These are phyloP conservation scores for Fomitopsis pulvina DNA, from an alignment of 768 basidiomycete species.

Conservation along the genomic window DNA sequence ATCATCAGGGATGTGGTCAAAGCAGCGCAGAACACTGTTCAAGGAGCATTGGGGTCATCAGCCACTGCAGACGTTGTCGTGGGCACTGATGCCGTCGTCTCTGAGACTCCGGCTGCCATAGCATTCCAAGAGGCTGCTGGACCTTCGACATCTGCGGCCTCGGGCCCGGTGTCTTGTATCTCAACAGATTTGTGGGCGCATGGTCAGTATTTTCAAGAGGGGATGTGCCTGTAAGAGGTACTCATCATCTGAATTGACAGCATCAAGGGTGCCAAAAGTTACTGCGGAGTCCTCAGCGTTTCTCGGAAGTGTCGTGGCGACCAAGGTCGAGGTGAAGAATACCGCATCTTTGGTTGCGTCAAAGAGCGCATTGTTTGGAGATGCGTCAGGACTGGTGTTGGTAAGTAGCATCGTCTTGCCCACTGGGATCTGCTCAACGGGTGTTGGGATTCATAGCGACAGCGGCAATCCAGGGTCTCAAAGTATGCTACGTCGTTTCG, in stretches of 20 bases:
- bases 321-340: neutral
- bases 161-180: neutral
- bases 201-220: neutral
- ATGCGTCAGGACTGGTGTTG: neutral
- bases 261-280: neutral
- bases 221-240: neutral
- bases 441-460: neutral
- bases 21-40: conserved; percentile 5
- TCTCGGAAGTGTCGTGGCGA: conserved; percentile 11
- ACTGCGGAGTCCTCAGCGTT: conserved; percentile 12
- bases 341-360: conserved; percentile 19
- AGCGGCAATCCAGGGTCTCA: neutral
- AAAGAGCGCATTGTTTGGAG: conserved; percentile 38
- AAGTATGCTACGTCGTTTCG: conserved; percentile 34
- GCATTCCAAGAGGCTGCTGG: too few relatives aligned
- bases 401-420: neutral
- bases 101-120: too few relatives aligned
- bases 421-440: neutral
- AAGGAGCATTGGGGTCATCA: neutral
- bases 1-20: conserved; percentile 50
- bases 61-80: neutral
- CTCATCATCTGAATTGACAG: neutral
- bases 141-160: neutral
- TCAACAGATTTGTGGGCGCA: conserved; percentile 3
- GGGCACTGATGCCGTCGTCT: too few relatives aligned